Evolutionary conservation across 2,329 filamentous ascomycete genomes (phyloP).

Genomic region (Pyrenophora seminiperda): DNA sequence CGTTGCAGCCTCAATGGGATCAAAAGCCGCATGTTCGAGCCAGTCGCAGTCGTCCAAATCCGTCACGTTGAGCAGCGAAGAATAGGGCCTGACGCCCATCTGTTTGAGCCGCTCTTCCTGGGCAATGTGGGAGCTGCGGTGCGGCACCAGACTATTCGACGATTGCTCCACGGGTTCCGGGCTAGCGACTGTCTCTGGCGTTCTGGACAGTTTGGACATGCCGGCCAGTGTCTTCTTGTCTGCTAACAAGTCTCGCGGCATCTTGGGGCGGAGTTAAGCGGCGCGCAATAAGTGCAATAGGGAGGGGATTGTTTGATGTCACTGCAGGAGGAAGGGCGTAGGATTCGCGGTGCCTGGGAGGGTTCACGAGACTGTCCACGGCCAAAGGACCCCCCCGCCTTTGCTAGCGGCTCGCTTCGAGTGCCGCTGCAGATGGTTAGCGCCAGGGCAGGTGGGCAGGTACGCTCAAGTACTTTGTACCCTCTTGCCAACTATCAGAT

Average conservation of each 20-base stretch:
- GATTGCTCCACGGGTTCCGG: slow-evolving; percentile 19
- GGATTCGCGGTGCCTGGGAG: slow-evolving; percentile 23
- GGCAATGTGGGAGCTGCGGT: slow-evolving; percentile 30
- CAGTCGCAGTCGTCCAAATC: slow-evolving; percentile 67
- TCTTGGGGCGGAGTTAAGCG: slow-evolving; percentile 28
- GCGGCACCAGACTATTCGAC: slow-evolving; percentile 21
- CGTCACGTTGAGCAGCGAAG: slow-evolving; percentile 71
- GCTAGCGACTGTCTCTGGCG: slow-evolving; percentile 30
- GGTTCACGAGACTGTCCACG: slow-evolving; percentile 22
- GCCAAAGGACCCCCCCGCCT: slow-evolving; percentile 14
- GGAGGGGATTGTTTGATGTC: not conserved
- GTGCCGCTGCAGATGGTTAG: slow-evolving; percentile 12
- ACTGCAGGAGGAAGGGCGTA: slow-evolving; percentile 10
- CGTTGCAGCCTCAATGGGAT: slow-evolving; percentile 61
- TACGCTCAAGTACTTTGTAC: no score
- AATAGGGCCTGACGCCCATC: slow-evolving; percentile 70
- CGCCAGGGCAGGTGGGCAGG: not conserved
- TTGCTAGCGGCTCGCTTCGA: slow-evolving; percentile 17
- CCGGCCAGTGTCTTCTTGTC: slow-evolving; percentile 43
- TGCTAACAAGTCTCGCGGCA: slow-evolving; percentile 53
- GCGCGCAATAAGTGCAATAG: slow-evolving; percentile 2
- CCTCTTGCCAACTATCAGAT: not conserved
- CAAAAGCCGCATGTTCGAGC: slow-evolving; percentile 64
- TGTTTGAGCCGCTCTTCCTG: slow-evolving; percentile 38
- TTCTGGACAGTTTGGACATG: slow-evolving; percentile 48